A percentile compares a stretch with the other conserved stretches of the same genome.
Conservation (phyloP, 768 basidiomycete genomes). For the Phanerodontia chrysosporium region DNA sequence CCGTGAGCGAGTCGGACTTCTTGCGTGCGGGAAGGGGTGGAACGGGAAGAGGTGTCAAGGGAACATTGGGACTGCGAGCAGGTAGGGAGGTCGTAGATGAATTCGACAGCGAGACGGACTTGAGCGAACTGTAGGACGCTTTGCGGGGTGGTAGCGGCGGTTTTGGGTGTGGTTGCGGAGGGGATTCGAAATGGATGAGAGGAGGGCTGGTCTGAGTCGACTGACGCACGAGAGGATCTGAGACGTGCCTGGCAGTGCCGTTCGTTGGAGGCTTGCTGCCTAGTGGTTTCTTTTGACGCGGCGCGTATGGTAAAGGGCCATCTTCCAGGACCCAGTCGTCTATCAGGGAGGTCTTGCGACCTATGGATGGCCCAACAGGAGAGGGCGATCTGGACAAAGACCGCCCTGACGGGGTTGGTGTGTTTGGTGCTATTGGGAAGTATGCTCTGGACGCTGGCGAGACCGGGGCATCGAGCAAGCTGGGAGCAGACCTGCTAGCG, state of each 20-base stretch:
- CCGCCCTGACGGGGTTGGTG: constrained; percentile 17
- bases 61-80: constrained; percentile 15
- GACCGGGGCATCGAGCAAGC: constrained; percentile 46
- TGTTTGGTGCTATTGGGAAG: constrained; percentile 37
- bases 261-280: constrained; percentile 12
- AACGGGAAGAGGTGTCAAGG: constrained; percentile 9
- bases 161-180: constrained; percentile 31
- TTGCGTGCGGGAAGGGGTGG: constrained; percentile 7
- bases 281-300: constrained; percentile 13
- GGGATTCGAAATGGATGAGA: constrained; percentile 55
- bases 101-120: constrained; percentile 33
- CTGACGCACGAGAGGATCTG: constrained; percentile 15
- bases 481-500: constrained; percentile 19
- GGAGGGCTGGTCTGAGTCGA: constrained; percentile 25
- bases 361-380: constrained; percentile 21
- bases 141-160: constrained; percentile 70
- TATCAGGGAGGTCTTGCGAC: constrained; percentile 53
- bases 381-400: constrained; percentile 19
- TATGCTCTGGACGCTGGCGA: constrained; percentile 41
- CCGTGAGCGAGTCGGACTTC: constrained; percentile 45
- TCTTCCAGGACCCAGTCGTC: constrained; percentile 76
- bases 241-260: constrained; percentile 15
- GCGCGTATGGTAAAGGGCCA: constrained; percentile 33
- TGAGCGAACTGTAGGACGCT: constrained; percentile 47
- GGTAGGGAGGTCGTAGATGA: constrained; percentile 24